Base-by-base conservation (phyloP, 2,329 filamentous ascomycete species). In the Aspergillus pseudoviridinutans region DNA sequence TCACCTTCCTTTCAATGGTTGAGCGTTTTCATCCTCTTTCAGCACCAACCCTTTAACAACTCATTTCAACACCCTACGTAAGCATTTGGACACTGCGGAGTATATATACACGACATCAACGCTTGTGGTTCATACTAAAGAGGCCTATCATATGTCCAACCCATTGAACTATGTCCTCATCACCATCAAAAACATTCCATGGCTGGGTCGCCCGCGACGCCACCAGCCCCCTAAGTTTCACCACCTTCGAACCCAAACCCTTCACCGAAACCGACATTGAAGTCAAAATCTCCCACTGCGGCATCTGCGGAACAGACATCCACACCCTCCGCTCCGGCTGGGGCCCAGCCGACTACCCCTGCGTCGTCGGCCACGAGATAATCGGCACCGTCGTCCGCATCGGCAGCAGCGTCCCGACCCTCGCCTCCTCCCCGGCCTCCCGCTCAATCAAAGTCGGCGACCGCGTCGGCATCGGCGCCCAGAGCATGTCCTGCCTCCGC, bases 341-440 rank as follows among this genome's bases (percentile, higher is more conserved):
- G 76, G 72, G 62, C 1, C 71, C 72, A 12, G 62, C 73, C 2
- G 67, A 73, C 56, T 78, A 78, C 57, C 77, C 77, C 35, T 74
- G 84, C 42, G 82, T 82, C 46, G 82, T 86, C 27, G 86, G 85
- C 54, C 86, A 88, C 69, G 86, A 88, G 65, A 87, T 88, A 49
- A 80, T 88, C 60, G 86, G 86, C 49, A 80, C 74, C 6, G 82
- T 80, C 6, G 79, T 83, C 25, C 80, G 81, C 28, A 76, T 86
- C 41, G 85, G 84, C 35, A 73, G 73, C 25, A 58, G 59, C 14
- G 75, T 79, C 25, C 38, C 63, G 12, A 61, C 54, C 4, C 54
- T 65, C 8, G 17, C 59, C 63, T 62, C 64, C 69, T 72, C 62
- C 4, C 51, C 54, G n/a, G 60, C 54, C 24, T 67, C 61, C 25